Base-by-base conservation (phyloP, 306 rosid genomes). In the Cotoneaster glaucophyllus region DNA sequence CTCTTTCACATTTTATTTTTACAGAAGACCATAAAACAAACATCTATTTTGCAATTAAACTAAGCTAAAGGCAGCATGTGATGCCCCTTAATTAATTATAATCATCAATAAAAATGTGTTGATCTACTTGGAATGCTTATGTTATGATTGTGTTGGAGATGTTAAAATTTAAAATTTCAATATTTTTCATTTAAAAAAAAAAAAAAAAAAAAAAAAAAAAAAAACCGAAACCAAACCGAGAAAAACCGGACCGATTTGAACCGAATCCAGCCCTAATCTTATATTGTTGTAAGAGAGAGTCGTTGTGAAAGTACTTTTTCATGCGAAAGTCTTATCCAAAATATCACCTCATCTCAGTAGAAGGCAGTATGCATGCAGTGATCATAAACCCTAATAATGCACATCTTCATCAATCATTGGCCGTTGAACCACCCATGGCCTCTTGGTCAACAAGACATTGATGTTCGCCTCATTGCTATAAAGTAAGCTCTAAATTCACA, bases 371-470 rank as follows among this genome's bases (percentile, higher is more conserved):
- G 31, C 11, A 28, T 48, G 21, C 21, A 48, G 21, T 15, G 67
- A 31, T 64, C 25, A 31, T 64, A 8, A 17, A 10, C 59, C 22
- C 45, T 22, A 59, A 75, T 63, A 65, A 79, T 69, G 75, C 10
- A 43, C 69, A 44, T 14, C 45, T 75, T 70, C 70, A 82, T 76
- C 6, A 78, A 77, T 74, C 64, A 73, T 59, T 82, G 82, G 79
- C 53, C 29, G 73, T 67, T 82, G 75, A 77, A 82, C 79, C 13
- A 67, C 67, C 70, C 71, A 77, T 41, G 11, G 29, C 74, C 28
- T 1, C 29, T 43, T 67, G 76, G 77, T 82, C 80, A 85, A 80
- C 39, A 67, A 82, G 78, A 77, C 64, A 48, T 11, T 76, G 83
- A 80, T 67, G 61, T 62, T 72, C 82, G 76, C 78, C 12, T 32